Evolutionary conservation across 2,329 filamentous ascomycete species (phyloP).

Genomic region (Alternaria atra): DNA sequence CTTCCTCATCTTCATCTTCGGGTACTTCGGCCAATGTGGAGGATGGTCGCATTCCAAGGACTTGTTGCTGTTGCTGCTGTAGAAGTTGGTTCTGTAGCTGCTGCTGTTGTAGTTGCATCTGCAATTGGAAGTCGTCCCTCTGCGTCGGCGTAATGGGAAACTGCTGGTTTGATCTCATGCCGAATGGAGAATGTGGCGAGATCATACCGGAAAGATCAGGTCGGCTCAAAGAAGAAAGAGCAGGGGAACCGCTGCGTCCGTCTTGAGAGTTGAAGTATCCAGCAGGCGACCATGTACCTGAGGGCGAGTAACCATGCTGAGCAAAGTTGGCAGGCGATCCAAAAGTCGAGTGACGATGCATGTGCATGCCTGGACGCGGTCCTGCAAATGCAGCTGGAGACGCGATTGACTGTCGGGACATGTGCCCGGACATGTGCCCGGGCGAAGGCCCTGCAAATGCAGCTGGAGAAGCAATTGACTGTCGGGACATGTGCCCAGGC

Average conservation of each 20-base stretch:
- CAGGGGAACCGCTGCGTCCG: conserved; percentile 56
- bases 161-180: conserved; percentile 51
- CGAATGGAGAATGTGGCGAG: conserved; percentile 69
- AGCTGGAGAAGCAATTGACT: conserved; percentile 75
- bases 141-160: conserved; percentile 55
- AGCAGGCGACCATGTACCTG: conserved; percentile 53
- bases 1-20: conserved; percentile 75
- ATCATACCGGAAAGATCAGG: conserved; percentile 49
- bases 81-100: conserved; percentile 63
- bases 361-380: conserved; percentile 63
- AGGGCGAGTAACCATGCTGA: conserved; percentile 67
- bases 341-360: conserved; percentile 76
- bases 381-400: conserved; percentile 76
- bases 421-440: too few species aligned
- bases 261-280: conserved; percentile 50
- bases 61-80: conserved; percentile 57
- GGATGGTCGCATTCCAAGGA: conserved; percentile 57
- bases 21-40: conserved; percentile 72
- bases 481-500: conserved; percentile 62
- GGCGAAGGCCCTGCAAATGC: conserved; percentile 62
- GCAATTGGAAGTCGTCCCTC: conserved; percentile 52
- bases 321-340: conserved; percentile 73
- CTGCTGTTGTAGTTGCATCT: conserved; percentile 61
- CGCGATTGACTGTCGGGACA: conserved; percentile 68
- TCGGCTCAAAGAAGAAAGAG: conserved; percentile 46